phyloP scores from a whole-genome alignment of 140 eudicot genomes.

The Cichorium intybus region DNA sequence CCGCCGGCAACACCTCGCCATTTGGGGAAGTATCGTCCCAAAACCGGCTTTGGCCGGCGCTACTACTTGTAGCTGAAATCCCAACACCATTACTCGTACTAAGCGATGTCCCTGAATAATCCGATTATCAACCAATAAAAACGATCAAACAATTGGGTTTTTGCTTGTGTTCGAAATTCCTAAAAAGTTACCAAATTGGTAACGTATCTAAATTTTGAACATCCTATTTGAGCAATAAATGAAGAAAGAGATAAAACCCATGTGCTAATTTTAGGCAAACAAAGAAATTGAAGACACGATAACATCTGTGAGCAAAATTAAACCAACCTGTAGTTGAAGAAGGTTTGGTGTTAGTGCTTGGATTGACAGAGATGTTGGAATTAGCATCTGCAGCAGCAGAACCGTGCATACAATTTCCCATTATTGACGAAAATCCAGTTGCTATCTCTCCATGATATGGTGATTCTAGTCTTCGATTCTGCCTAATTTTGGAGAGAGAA shows the following conservation, averaged over 20 bases:
- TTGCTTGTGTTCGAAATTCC: background rate
- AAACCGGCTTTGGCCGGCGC: constrained; percentile 42
- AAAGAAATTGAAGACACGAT: background rate
- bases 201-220: background rate
- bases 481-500: constrained; percentile 3
- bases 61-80: constrained; percentile 52
- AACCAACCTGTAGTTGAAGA: constrained; percentile 42
- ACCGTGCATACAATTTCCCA: constrained; percentile 38
- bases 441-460: constrained; percentile 1
- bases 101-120: constrained; percentile 39
- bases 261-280: background rate
- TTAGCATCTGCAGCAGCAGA: constrained; percentile 16
- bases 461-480: constrained; percentile 8
- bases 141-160: background rate
- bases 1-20: constrained; percentile 60
- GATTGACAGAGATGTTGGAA: constrained; percentile 24
- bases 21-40: constrained; percentile 26
- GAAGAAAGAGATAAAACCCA: background rate
- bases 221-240: background rate
- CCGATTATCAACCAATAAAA: background rate
- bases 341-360: constrained; percentile 27
- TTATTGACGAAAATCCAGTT: background rate
- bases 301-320: background rate
- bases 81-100: constrained; percentile 48
- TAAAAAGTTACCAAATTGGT: constrained; percentile 13